Base-by-base conservation (phyloP, 306 rosid genomes). In the Castanea mollissima region DNA sequence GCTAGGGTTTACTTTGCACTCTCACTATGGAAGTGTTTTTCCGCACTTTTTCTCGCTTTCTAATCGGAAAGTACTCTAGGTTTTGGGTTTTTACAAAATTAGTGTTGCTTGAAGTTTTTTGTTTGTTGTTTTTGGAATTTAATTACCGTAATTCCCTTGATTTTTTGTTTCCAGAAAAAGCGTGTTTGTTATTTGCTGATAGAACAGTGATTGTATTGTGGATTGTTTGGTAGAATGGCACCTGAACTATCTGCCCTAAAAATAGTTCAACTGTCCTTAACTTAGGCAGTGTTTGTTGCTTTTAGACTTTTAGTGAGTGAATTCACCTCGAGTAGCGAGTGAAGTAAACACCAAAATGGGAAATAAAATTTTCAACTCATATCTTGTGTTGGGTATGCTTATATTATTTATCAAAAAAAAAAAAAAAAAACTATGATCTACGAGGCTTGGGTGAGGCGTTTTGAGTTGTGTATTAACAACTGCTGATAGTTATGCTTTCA, bases 401-500 rank as follows among this genome's bases (percentile, higher is more conserved):
- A 64, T 16, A 31, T 15, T 64, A 38, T 38, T 38, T 6, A 38
- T 35, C 41, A 35, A 5, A 6, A 35, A 35, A 35, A 35, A 25
- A 35, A 35, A 35, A 35, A 35, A 35, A 35, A 35, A 1, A 1
- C 46, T 8, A 31, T 16, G 49, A 38, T 32, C 34, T 7, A 31
- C 0, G 2, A 31, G 71, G 7, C 23, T 65, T 32, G 46, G 16
- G 4, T 1, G 3, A 62, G 18, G 69, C 0, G 27, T 23, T 78
- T 13, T 60, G 51, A 14, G 51, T 74, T 54, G 21, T 74, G 77
- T 44, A 63, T 10, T 16, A 71, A 76, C 64, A 63, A n/a, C 38
- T 21, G 56, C 78, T 86, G 76, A 88, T 58, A 74, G 63, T 64
- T 75, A 74, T 54, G 64, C 5, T 65, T 55, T 69, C 20, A 5